A percentile compares a stretch with the other conserved stretches of the same genome.
phyloP scores from a whole-genome alignment of 1,284 basidiomycete genomes.

The Amylostereum areolatum region DNA sequence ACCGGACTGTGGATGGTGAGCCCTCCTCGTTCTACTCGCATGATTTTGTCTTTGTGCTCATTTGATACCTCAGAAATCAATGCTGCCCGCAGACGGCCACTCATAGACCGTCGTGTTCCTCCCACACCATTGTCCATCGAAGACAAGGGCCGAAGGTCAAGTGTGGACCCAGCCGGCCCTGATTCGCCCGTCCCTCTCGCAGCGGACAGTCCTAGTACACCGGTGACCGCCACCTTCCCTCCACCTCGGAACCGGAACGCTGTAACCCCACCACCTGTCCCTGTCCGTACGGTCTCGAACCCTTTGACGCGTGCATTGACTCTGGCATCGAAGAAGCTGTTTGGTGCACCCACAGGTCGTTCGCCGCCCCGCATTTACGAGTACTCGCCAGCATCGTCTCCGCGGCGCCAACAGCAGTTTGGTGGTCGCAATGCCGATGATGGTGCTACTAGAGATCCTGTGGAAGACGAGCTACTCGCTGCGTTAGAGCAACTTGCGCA shows the following conservation, averaged over 20 bases:
- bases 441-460: conserved; percentile 55
- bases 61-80: conserved; percentile 51
- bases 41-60: conserved; percentile 6
- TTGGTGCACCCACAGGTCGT: conserved; percentile 47
- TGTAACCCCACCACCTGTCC: conserved; percentile 56
- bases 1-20: conserved; percentile 70
- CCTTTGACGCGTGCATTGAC: conserved; percentile 83
- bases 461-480: conserved; percentile 76
- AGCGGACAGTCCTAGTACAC: too few relatives aligned
- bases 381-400: conserved; percentile 28
- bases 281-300: conserved; percentile 58
- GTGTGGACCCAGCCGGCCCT: background rate
- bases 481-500: conserved; percentile 85
- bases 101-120: conserved; percentile 48
- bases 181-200: too few relatives aligned
- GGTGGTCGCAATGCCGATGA: conserved; percentile 29
- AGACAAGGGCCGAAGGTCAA: background rate
- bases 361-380: conserved; percentile 23
- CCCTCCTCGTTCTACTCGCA: background rate
- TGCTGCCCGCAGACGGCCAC: conserved; percentile 48
- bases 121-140: conserved; percentile 26
- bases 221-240: conserved; percentile 38
- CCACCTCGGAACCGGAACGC: conserved; percentile 42
- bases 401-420: conserved; percentile 35
- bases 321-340: conserved; percentile 86